Base-by-base conservation (phyloP, 2,329 filamentous ascomycete genomes). In the Fusarium anguioides region DNA sequence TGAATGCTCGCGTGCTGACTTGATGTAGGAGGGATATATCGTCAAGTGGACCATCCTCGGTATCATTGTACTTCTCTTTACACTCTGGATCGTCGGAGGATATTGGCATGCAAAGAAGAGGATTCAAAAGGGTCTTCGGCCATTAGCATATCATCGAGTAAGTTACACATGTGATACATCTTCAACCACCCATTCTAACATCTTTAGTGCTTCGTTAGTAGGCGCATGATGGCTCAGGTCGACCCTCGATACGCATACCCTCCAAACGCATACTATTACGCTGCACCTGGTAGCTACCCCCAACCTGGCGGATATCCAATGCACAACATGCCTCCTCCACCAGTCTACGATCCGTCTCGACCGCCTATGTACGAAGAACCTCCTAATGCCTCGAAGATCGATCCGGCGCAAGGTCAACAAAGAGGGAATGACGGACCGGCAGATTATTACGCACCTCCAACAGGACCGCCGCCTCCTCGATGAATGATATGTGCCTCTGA, bases 21-120 rank as follows among this genome's bases (percentile, higher is more conserved):
- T 15, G 27, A 17, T 6, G 17, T 61, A 91, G 88, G 84, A 83
- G 33, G 89, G 87, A 56, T 78, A 84, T 55, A 89, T 89, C 58
- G 81, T 93, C 72, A 91, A 92, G 78, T 95, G 91, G 87, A 83
- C 85, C 44, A 79, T 95, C 60, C 87, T 94, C 73, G 84, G 86
- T 61, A 79, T 82, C 64, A 75, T 95, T 67, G 81, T 92, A 70
- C 59, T 84, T 54, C 55, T 88, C 60, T 78, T 92, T 72, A 75
- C 87, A 50, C 71, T 83, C 39, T 93, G 89, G 82, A 81, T 94
- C 72, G 68, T 92, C 52, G 82, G 87, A 60, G 91, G 91, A 62
- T 91, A 91, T 76, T 78, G 86, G 44, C 92, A 95, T 78, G 92
- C 91, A 42, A 87, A 87, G 75, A 79, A 80, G 42, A 84, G 92